Evolutionary conservation across 306 rosid species (phyloP).

Genomic region (Cicer cuneatum): DNA sequence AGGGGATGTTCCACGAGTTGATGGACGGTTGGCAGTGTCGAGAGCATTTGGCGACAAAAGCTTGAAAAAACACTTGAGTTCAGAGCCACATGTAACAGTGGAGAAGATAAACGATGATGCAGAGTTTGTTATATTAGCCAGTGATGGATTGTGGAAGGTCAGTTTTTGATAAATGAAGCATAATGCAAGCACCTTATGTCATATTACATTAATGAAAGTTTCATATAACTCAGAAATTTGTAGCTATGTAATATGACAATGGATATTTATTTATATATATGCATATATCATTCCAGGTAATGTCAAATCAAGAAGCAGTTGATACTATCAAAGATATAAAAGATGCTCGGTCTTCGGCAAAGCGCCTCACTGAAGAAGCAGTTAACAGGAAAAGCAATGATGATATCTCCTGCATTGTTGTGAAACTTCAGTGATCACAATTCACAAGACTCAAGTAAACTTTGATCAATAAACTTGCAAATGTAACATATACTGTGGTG

Average conservation of each 20-base stretch:
- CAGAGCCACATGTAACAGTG: constrained; percentile 71
- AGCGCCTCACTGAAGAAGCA: constrained; percentile 85
- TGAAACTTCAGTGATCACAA: constrained; percentile 65
- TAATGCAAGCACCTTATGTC: constrained; percentile 13
- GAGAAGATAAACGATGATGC: constrained; percentile 63
- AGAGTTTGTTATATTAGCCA: constrained; percentile 85
- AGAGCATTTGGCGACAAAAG: constrained; percentile 97
- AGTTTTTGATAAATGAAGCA: constrained; percentile 44
- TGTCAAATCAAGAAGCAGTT: constrained; percentile 94
- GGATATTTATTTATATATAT: too few species aligned
- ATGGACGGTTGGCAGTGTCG: constrained; percentile 90
- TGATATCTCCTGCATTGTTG: constrained; percentile 86
- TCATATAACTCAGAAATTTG: too few species aligned
- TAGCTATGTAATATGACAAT: too few species aligned
- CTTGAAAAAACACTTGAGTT: constrained; percentile 92
- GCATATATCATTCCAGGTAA: constrained; percentile 61
- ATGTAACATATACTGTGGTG: constrained; percentile 40
- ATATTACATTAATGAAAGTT: too few species aligned
- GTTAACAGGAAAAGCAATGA: constrained; percentile 81
- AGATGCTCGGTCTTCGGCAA: constrained; percentile 90
- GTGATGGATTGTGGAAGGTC: constrained; percentile 99
- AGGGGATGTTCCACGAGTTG: constrained; percentile 98
- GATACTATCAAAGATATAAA: constrained; percentile 65
- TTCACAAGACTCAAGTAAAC: constrained; percentile 37
- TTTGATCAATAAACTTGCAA: constrained; percentile 42